Evolutionary conservation across 2,329 filamentous ascomycete genomes (phyloP), one percentile per base, ranked within the genome.

Genomic region (Trichoderma semiorbis): DNA sequence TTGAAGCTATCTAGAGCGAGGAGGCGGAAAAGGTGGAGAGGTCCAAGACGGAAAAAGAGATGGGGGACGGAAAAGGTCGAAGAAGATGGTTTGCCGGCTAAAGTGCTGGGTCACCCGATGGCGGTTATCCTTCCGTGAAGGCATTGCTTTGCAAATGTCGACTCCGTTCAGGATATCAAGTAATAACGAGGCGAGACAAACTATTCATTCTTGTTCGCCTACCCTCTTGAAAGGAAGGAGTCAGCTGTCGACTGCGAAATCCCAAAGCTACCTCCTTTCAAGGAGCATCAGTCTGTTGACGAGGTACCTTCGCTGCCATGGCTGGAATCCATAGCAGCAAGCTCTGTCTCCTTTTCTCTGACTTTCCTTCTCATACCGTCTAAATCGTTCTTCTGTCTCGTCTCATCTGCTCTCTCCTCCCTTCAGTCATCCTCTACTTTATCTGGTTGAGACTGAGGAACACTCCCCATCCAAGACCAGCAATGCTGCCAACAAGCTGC

Each of bases 361-460:
- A 58, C 3, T 58, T 7, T 32, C 12, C 39, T 57, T 26, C 21
- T 21, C 32, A 55, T 53, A 36, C 12, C 32, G 5, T 43, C 32
- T 16, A 21, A 28, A 7, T 39, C 26, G 21, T 10, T 43, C 30
- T 43, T 55, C 16, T 24, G n/a, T 7, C n/a, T 28, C 11, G 47
- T 36, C n/a, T 30, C 47, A 21, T 36, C 39, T n/a, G 28, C n/a
- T 24, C 32, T 24, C 32, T 21, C 34, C 18, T 12, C 21, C 16
- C 4, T 60, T 63, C 24, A 16, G 7, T 5, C 58, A 6, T 8
- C 55, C 3, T 16, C 43, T 70, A 70, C 32, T 70, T 70, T 7
- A 69, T 61, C 66, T 69, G 68, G 43, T 64, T 72, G 34, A 72
- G 63, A n/a, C 64, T 72, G 43, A 72, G 63, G 43, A 62, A 72